Evolutionary conservation across 176 grass and related monocot species (phyloP).

Genomic region (Elymus sibiricus): DNA sequence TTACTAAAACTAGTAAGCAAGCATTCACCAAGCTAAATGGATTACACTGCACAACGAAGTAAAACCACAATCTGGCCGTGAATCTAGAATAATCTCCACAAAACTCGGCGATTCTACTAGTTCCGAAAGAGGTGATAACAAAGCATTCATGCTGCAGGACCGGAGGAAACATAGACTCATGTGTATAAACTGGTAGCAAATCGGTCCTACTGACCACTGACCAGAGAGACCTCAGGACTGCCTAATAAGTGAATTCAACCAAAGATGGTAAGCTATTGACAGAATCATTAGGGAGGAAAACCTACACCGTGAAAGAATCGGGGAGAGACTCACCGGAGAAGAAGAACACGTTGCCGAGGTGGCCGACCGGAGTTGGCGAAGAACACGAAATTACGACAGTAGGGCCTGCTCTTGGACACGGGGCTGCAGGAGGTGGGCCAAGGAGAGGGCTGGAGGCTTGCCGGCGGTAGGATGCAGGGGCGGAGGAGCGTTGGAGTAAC

Average conservation of each 20-base stretch:
- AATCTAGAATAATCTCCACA: background rate
- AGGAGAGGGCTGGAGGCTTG: background rate
- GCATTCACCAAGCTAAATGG: background rate
- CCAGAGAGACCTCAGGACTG: background rate
- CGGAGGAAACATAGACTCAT: background rate
- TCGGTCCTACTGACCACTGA: background rate
- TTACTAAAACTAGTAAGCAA: background rate
- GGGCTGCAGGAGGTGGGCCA: background rate
- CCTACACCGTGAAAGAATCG: background rate
- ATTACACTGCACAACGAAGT: background rate
- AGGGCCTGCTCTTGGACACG: background rate
- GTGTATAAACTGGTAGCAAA: background rate
- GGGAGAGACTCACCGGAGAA: background rate
- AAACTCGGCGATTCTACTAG: background rate
- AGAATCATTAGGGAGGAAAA: background rate
- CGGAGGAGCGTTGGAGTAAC: background rate
- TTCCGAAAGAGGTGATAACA: background rate
- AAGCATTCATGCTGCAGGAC: background rate
- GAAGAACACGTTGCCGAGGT: background rate
- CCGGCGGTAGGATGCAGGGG: background rate
- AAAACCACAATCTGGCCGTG: background rate
- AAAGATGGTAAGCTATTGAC: too few species aligned
- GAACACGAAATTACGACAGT: background rate
- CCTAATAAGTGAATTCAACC: background rate
- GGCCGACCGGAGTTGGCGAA: background rate